A percentile compares a stretch with the other conserved stretches of the same genome.
Evolutionary conservation across 164 flowering plant species (phyloP).

Genomic region (Stephania cephalantha): DNA sequence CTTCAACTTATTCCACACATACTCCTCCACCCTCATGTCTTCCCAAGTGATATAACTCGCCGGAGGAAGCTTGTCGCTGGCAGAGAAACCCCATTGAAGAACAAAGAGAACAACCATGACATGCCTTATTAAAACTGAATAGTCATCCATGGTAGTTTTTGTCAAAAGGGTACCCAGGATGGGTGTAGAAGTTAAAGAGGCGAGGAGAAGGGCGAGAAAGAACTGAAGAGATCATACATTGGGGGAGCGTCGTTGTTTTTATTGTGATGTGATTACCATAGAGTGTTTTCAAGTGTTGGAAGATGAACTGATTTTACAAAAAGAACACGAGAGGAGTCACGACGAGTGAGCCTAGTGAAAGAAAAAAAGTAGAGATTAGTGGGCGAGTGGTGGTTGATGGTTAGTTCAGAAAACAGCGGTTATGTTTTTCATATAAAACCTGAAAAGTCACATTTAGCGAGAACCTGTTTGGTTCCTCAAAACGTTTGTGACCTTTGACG

Average conservation of each 20-base stretch:
- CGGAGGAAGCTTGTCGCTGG: neutral
- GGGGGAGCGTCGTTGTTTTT: slow-evolving; percentile 17
- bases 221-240: slow-evolving; percentile 21
- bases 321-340: slow-evolving; percentile 10
- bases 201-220: slow-evolving; percentile 13
- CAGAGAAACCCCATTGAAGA: slow-evolving; percentile 6
- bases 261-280: too few species aligned
- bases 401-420: slow-evolving; percentile 13
- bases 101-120: slow-evolving; percentile 11
- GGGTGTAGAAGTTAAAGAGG: neutral
- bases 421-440: slow-evolving; percentile 6
- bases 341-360: slow-evolving; percentile 13
- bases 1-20: slow-evolving; percentile 3
- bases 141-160: slow-evolving; percentile 4
- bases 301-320: neutral
- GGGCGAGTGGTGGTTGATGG: slow-evolving; percentile 13
- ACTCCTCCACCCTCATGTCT: slow-evolving; percentile 36
- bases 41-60: slow-evolving; percentile 50
- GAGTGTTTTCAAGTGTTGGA: neutral
- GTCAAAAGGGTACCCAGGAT: neutral
- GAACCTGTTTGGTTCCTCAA: neutral
- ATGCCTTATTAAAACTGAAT: neutral
- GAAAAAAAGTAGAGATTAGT: neutral
- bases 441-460: neutral
- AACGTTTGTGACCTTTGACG: neutral